Conservation (phyloP, 192 early-diverging fungal genomes). For the Gaertneriomyces sp. region DNA sequence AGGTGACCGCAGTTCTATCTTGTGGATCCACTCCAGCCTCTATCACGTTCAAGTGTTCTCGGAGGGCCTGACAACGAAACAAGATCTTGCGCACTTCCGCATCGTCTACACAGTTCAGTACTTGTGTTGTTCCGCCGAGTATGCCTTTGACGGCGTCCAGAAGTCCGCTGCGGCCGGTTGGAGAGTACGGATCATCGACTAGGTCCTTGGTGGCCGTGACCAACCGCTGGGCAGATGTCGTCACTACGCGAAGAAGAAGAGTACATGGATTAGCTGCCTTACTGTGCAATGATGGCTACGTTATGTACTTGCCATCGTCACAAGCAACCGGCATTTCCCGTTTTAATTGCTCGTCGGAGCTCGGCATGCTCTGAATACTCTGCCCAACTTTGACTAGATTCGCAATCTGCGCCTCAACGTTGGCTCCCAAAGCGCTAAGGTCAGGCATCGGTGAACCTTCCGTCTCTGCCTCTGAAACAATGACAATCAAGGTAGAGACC, state of each 20-base stretch:
- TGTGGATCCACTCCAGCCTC: background rate
- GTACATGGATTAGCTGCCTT: background rate
- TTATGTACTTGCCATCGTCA: slow-evolving; percentile 23
- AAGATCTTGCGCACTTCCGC: slow-evolving; percentile 49
- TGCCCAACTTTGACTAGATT: slow-evolving; percentile 39
- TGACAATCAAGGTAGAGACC: slow-evolving; percentile 48
- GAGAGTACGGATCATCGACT: slow-evolving; percentile 36
- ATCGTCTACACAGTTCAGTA: slow-evolving; percentile 48
- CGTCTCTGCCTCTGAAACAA: slow-evolving; percentile 49
- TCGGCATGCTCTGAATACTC: slow-evolving; percentile 35
- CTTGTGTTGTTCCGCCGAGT: slow-evolving; percentile 40
- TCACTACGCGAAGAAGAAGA: slow-evolving; percentile 31
- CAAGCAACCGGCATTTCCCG: slow-evolving; percentile 44
- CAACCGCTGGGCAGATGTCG: slow-evolving; percentile 37
- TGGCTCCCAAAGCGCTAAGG: slow-evolving; percentile 34
- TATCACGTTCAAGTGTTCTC: slow-evolving; percentile 20
- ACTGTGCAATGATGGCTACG: background rate
- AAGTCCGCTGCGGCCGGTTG: slow-evolving; percentile 35
- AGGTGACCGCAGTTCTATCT: background rate
- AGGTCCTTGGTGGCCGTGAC: slow-evolving; percentile 34
- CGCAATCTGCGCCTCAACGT: slow-evolving; percentile 43
- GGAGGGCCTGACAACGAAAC: slow-evolving; percentile 13
- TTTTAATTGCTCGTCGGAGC: slow-evolving; percentile 35
- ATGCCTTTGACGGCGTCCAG: slow-evolving; percentile 53
- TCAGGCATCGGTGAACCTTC: slow-evolving; percentile 44